Evolutionary conservation across 2,329 filamentous ascomycete species (phyloP).

Genomic region (Kalmusia sp.): DNA sequence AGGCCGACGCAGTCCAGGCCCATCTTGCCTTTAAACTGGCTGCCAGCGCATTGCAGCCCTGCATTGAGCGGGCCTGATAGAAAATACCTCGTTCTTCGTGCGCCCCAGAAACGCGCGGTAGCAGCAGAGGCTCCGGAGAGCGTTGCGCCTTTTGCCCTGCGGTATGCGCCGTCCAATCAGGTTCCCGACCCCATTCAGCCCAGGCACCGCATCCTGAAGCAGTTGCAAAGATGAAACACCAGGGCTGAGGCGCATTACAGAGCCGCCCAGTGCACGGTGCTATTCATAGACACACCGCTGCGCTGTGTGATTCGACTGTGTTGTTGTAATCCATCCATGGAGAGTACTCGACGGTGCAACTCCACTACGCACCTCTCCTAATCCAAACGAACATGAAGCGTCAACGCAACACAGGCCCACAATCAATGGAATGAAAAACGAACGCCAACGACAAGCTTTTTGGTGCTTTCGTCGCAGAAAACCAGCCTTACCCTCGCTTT

Average conservation of each 20-base stretch:
- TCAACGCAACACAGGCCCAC: too few species aligned
- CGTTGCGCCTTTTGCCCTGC: slow-evolving; percentile 4
- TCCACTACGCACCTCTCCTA: too few species aligned
- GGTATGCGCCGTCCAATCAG: slow-evolving; percentile 14
- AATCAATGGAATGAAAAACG: too few species aligned
- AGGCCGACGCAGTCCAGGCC: neutral
- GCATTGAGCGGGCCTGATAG: slow-evolving; percentile 1
- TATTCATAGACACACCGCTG: neutral
- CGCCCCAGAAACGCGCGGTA: slow-evolving; percentile 6
- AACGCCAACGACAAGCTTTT: too few species aligned
- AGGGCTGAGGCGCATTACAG: neutral
- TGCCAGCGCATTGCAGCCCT: slow-evolving; percentile 7
- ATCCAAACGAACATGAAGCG: too few species aligned
- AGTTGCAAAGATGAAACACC: slow-evolving; percentile 22
- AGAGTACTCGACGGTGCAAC: too few species aligned
- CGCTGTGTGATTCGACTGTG: too few species aligned
- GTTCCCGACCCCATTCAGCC: slow-evolving; percentile 3
- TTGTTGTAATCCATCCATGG: too few species aligned
- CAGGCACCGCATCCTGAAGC: slow-evolving; percentile 9
- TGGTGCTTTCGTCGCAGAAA: too few species aligned
- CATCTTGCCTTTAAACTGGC: neutral
- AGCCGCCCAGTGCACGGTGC: slow-evolving; percentile 3
- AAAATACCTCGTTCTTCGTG: slow-evolving; percentile 1
- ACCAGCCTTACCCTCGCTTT: too few species aligned
- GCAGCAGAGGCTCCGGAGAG: neutral